Conservation (phyloP, 1,139 yeast species). For the Meyerozyma smithsonii region DNA sequence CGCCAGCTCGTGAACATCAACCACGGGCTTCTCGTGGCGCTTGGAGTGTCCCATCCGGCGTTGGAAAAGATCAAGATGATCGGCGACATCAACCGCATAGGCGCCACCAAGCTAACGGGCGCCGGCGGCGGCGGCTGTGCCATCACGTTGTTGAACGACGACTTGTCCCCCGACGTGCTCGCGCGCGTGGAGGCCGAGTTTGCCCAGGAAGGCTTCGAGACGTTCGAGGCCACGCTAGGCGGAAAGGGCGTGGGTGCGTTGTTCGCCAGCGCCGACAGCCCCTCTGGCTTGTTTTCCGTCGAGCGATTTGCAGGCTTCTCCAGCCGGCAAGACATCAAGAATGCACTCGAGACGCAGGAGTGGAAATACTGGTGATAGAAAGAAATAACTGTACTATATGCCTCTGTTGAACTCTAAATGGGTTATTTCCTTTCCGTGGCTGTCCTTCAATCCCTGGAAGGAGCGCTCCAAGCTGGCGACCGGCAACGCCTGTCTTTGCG, state of each 20-base stretch:
- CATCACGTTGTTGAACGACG: slow-evolving; percentile 68
- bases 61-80: slow-evolving; percentile 67
- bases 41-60: slow-evolving; percentile 91
- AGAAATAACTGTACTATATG: slow-evolving; percentile 40
- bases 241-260: slow-evolving; percentile 80
- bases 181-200: slow-evolving; percentile 28
- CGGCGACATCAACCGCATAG: slow-evolving; percentile 59
- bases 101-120: slow-evolving; percentile 92
- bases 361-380: slow-evolving; percentile 59
- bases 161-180: slow-evolving; percentile 26
- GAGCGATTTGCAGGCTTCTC: slow-evolving; percentile 33
- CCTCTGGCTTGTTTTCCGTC: slow-evolving; percentile 19
- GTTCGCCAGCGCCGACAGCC: slow-evolving; percentile 11
- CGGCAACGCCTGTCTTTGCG: slow-evolving; percentile 68
- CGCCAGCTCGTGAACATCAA: slow-evolving; percentile 73
- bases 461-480: slow-evolving; percentile 59
- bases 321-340: slow-evolving; percentile 45
- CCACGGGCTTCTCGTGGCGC: slow-evolving; percentile 79
- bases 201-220: slow-evolving; percentile 56
- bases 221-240: slow-evolving; percentile 81
- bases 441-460: slow-evolving; percentile 57
- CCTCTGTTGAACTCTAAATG: slow-evolving; percentile 89
- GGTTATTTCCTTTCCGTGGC: slow-evolving; percentile 54
- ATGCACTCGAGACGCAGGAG: slow-evolving; percentile 40
- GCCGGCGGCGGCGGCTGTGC: slow-evolving; percentile 99